Percentiles rank a stretch among this genome's conserved stretches.
Conservation (phyloP, 495 filamentous ascomycete genomes). For the Aspergillus sclerotioniger region DNA sequence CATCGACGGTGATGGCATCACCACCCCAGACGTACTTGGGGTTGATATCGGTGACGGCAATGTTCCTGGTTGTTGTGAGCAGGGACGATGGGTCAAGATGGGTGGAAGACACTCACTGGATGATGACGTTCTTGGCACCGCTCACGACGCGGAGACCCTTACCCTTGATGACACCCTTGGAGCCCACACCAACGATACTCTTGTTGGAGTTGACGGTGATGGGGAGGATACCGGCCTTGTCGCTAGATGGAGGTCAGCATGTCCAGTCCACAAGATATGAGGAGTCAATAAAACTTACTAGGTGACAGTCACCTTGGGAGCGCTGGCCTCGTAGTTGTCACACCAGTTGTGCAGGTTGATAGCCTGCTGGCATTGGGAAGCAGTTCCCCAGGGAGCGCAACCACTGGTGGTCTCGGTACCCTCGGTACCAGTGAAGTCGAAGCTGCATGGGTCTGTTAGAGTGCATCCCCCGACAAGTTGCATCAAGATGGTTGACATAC, state of each 20-base stretch:
- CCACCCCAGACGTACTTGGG: constrained; percentile 10
- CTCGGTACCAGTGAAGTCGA: constrained; percentile 37
- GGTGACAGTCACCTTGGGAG: constrained; percentile 31
- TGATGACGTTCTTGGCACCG: constrained; percentile 7
- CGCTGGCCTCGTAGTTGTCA: constrained; percentile 30
- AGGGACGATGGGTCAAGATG: neutral
- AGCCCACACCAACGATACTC: constrained; percentile 2
- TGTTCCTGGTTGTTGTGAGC: neutral
- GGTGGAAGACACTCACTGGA: constrained; percentile 6
- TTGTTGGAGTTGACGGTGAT: constrained; percentile 2
- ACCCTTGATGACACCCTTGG: constrained; percentile 2
- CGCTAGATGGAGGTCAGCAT: neutral
- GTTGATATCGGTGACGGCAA: constrained; percentile 8
- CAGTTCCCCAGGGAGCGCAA: constrained; percentile 27
- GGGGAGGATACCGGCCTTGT: constrained; percentile 24
- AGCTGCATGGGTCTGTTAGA: neutral
- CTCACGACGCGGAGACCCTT: constrained; percentile 8
- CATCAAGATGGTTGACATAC: neutral
- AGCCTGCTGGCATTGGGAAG: constrained; percentile 47
- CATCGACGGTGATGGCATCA: constrained; percentile 6
- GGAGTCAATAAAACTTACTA: constrained; percentile 19
- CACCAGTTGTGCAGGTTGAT: constrained; percentile 51
- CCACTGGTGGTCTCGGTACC: constrained; percentile 39
- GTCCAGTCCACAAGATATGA: neutral
- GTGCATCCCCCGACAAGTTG: too few relatives aligned